Evolutionary conservation across 108 stramenopile species (phyloP).

Genomic region (Aurantiochytrium sp.): DNA sequence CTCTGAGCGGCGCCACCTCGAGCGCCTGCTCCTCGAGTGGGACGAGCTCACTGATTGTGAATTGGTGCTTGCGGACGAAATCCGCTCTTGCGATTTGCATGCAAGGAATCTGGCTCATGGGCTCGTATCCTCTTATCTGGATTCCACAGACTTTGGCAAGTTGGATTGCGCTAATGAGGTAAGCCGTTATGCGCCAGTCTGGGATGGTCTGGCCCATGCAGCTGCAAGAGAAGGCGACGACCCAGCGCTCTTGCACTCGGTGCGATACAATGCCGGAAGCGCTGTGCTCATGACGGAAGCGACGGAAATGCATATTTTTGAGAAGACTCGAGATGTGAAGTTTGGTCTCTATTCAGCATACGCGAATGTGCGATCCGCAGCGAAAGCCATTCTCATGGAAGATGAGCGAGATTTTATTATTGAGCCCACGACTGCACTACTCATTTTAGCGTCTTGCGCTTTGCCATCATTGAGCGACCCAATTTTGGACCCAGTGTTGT

Average conservation of each 20-base stretch:
- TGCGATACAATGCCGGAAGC: background rate
- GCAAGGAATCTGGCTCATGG: background rate
- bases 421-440: background rate
- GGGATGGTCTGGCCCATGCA: background rate
- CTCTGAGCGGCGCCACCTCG: background rate
- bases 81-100: background rate
- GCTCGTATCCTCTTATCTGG: background rate
- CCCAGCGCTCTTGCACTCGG: background rate
- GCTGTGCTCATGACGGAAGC: background rate
- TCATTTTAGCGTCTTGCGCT: background rate
- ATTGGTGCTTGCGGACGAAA: background rate
- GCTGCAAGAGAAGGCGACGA: background rate
- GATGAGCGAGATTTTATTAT: background rate
- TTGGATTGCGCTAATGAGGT: background rate
- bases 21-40: background rate
- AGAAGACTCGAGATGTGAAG: background rate
- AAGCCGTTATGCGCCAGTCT: background rate
- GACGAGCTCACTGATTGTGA: background rate
- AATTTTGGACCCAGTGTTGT: background rate
- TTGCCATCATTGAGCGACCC: background rate
- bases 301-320: background rate
- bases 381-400: background rate
- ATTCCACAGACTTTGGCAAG: background rate
- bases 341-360: background rate
- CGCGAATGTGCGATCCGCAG: background rate